Evolutionary conservation across 2,329 filamentous ascomycete species (phyloP).

Genomic region (Cercospora citrullina): DNA sequence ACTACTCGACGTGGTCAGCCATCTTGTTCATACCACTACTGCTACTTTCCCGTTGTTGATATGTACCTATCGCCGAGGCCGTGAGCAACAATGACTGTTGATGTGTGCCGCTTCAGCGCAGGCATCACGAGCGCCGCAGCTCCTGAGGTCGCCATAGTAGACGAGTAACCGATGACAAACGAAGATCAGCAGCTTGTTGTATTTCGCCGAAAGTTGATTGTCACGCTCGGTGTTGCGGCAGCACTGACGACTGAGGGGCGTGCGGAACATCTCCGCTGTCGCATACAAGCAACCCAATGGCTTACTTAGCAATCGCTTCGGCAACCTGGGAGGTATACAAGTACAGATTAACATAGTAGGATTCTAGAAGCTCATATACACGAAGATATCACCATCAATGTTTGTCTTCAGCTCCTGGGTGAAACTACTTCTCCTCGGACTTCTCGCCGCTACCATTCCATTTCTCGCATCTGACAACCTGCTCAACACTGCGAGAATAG

Average conservation of each 20-base stretch:
- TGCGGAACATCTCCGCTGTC: neutral
- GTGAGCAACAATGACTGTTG: slow-evolving; percentile 91
- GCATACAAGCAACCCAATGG: neutral
- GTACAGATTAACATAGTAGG: neutral
- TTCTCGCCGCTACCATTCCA: slow-evolving; percentile 19
- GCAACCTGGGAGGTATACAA: neutral
- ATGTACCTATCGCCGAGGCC: slow-evolving; percentile 75
- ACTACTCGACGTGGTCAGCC: slow-evolving; percentile 31
- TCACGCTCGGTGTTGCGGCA: neutral
- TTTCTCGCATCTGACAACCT: neutral
- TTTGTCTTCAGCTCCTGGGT: slow-evolving; percentile 17
- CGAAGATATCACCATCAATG: slow-evolving; percentile 7
- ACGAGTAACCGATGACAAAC: neutral
- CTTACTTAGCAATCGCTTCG: neutral
- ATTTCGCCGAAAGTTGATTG: neutral
- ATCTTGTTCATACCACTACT: neutral
- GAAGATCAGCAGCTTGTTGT: neutral
- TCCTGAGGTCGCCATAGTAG: slow-evolving; percentile 41
- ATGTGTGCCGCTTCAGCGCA: slow-evolving; percentile 79
- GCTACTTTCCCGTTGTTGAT: slow-evolving; percentile 4
- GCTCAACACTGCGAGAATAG: slow-evolving; percentile 6
- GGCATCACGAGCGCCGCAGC: slow-evolving; percentile 67
- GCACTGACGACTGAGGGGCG: neutral
- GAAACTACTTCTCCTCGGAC: slow-evolving; percentile 23
- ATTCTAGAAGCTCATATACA: neutral